A percentile compares a stretch with the other conserved stretches of the same genome.
Conservation (phyloP, 139 green algal genomes). For the Zygnema circumcarinatum region DNA sequence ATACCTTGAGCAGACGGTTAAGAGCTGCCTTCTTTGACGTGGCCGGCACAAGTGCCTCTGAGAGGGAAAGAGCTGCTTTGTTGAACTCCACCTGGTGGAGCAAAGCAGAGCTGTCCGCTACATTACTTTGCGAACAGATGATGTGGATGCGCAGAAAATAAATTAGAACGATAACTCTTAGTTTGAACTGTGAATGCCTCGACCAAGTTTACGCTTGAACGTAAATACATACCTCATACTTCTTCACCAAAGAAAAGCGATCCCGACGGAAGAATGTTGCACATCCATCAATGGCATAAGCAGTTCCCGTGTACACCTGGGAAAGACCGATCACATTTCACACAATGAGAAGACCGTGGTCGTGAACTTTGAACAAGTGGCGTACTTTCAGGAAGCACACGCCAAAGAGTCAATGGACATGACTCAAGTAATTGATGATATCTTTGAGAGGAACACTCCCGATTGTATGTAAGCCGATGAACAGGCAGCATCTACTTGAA, state of each 20-base stretch:
- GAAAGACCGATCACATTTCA: constrained; percentile 25
- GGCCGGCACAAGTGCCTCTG: constrained; percentile 74
- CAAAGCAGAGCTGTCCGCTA: no score
- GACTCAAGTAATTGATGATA: no score
- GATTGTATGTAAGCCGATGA: no score
- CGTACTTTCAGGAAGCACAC: no score
- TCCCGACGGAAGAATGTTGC: constrained; percentile 94
- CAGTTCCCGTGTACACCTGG: constrained; percentile 63
- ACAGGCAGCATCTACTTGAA: no score
- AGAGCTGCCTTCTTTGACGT: constrained; percentile 84
- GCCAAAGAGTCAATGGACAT: no score
- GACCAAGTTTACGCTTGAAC: no score
- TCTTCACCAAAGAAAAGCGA: constrained; percentile 95
- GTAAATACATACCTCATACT: constrained; percentile 88
- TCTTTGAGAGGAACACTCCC: no score
- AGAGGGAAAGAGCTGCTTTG: constrained; percentile 93
- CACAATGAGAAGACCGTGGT: background rate
- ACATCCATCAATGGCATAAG: constrained; percentile 94
- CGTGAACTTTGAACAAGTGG: constrained; percentile 3
- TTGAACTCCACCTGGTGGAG: constrained; percentile 92
- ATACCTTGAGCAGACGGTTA: constrained; percentile 90
- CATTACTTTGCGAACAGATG: no score
- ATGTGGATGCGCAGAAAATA: background rate
- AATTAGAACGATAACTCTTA: background rate
- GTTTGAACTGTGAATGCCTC: no score